A percentile compares a stretch with the other conserved stretches of the same genome.
These are phyloP conservation scores for Alternaria alternata DNA, from an alignment of 2,329 filamentous ascomycete genomes.

Conservation along the genomic window DNA sequence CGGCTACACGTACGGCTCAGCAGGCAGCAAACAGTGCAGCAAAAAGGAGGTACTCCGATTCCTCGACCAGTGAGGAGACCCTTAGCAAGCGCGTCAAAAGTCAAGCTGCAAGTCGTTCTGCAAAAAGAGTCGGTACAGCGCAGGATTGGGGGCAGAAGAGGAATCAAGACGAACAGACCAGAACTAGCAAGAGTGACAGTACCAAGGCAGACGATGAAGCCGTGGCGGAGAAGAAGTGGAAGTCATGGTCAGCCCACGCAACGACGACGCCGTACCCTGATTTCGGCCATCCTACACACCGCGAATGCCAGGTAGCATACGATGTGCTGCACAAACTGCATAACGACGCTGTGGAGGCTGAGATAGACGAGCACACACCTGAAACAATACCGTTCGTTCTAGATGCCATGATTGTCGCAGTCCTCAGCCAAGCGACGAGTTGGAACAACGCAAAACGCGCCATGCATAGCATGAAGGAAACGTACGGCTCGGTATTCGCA, in stretches of 20 bases:
- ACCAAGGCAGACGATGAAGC: neutral
- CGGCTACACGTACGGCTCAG: neutral
- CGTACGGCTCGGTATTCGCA: constrained; percentile 9
- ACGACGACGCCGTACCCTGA: constrained; percentile 11
- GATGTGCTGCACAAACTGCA: constrained; percentile 9
- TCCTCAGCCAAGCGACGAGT: constrained; percentile 11
- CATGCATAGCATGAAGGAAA: constrained; percentile 7
- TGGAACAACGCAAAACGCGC: constrained; percentile 17
- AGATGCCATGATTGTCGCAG: constrained; percentile 12
- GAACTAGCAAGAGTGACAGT: neutral
- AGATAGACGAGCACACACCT: constrained; percentile 5
- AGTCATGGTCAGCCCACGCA: constrained; percentile 15
- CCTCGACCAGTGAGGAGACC: neutral
- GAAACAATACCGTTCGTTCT: constrained; percentile 12
- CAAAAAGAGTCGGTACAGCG: neutral
- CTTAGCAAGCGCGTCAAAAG: neutral
- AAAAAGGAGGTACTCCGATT: neutral
- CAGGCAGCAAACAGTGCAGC: neutral
- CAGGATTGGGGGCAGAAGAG: neutral
- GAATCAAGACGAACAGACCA: neutral
- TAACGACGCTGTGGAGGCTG: constrained; percentile 10
- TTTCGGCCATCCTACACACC: constrained; percentile 9
- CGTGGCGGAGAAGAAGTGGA: constrained; percentile 11
- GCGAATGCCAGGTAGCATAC: constrained; percentile 13
- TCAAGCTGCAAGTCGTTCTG: neutral